Evolutionary conservation across 164 flowering plant genomes (phyloP).

Genomic region (Tetrastigma voinierianum): DNA sequence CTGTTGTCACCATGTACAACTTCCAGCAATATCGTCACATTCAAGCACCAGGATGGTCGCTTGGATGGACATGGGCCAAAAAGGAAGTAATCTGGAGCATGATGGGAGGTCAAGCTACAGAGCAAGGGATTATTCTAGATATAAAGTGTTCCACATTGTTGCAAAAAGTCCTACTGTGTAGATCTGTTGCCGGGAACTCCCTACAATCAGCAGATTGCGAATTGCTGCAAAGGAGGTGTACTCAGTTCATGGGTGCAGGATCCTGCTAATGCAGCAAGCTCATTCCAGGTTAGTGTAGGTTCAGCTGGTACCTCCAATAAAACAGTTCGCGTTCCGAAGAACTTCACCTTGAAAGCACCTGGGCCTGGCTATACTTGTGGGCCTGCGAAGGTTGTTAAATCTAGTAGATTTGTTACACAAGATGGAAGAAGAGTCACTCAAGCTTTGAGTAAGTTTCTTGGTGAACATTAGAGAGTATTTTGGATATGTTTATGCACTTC

Average conservation of each 20-base stretch:
- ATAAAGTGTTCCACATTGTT: slow-evolving; percentile 42
- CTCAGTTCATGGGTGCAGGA: slow-evolving; percentile 44
- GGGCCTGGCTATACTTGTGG: slow-evolving; percentile 79
- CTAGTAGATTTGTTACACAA: slow-evolving; percentile 37
- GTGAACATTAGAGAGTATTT: background rate
- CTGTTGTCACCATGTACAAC: slow-evolving; percentile 41
- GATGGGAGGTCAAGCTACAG: slow-evolving; percentile 48
- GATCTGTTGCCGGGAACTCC: slow-evolving; percentile 50
- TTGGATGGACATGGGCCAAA: slow-evolving; percentile 49
- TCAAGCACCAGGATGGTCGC: slow-evolving; percentile 39
- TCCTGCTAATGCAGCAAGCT: slow-evolving; percentile 28
- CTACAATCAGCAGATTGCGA: slow-evolving; percentile 46
- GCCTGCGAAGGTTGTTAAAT: slow-evolving; percentile 44
- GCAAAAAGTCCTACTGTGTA: slow-evolving; percentile 42
- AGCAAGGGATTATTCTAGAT: slow-evolving; percentile 54
- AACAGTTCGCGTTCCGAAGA: slow-evolving; percentile 61
- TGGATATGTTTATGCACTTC: background rate
- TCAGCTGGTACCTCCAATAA: slow-evolving; percentile 43
- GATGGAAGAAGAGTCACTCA: slow-evolving; percentile 64
- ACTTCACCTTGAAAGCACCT: slow-evolving; percentile 63
- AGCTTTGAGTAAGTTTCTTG: slow-evolving; percentile 53
- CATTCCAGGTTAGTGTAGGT: slow-evolving; percentile 51
- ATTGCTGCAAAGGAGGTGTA: slow-evolving; percentile 55
- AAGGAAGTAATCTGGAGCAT: slow-evolving; percentile 49
- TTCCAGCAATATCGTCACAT: slow-evolving; percentile 51